Percentiles rank a stretch among this genome's conserved stretches.
These are phyloP conservation scores for Voacanga thouarsii DNA, from an alignment of 257 asterid species.

Conservation along the genomic window DNA sequence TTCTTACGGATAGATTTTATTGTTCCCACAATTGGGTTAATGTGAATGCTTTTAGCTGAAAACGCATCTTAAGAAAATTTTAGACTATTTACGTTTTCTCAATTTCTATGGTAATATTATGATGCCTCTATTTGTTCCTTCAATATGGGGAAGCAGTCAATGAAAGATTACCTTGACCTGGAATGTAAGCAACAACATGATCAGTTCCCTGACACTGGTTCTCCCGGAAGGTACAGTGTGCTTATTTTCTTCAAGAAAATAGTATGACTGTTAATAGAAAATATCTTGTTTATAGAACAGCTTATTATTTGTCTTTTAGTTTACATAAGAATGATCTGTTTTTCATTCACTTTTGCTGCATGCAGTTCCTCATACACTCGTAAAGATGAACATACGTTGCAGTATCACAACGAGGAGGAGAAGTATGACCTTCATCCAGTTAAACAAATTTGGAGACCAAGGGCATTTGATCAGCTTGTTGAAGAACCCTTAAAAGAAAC, in stretches of 20 bases:
- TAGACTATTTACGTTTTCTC: not conserved
- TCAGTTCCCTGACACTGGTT: not conserved
- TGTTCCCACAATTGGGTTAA: not conserved
- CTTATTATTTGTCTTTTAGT: not conserved
- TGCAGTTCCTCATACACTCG: slow-evolving; percentile 33
- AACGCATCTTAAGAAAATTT: not conserved
- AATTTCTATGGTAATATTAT: not conserved
- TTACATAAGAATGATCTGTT: not conserved
- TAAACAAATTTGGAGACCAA: slow-evolving; percentile 24
- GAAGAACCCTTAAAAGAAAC: slow-evolving; percentile 45
- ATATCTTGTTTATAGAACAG: not conserved
- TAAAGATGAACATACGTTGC: slow-evolving; percentile 13
- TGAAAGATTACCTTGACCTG: not conserved
- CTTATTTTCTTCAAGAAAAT: not conserved
- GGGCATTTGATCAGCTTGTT: slow-evolving; percentile 34
- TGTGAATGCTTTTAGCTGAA: not conserved
- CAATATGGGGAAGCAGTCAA: slow-evolving; percentile 4
- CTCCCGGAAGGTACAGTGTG: slow-evolving; percentile 18
- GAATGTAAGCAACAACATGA: not conserved
- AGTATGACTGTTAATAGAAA: not conserved
- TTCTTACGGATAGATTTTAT: not conserved
- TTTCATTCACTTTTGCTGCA: slow-evolving; percentile 14
- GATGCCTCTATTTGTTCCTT: not conserved
- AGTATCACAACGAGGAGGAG: not conserved
- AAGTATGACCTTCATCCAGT: slow-evolving; percentile 23